These are phyloP conservation scores for Coffea canephora DNA, from an alignment of 257 asterid genomes.

Conservation along the genomic window DNA sequence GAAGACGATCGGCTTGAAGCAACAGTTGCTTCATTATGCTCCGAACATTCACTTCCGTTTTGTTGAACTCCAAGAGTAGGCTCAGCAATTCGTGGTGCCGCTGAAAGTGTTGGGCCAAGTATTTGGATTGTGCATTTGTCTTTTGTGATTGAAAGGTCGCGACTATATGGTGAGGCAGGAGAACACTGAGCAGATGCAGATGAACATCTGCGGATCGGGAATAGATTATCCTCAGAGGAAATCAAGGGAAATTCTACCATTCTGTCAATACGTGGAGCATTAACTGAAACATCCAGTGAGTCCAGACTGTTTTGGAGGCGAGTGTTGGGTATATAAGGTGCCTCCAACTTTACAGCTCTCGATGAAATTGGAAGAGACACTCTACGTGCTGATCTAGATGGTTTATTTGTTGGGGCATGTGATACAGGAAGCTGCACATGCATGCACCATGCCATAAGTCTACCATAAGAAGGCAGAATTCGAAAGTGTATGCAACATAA, in stretches of 20 bases:
- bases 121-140: constrained; percentile 79
- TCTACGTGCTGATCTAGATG: constrained; percentile 53
- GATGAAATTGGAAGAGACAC: constrained; percentile 75
- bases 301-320: constrained; percentile 42
- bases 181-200: constrained; percentile 60
- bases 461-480: neutral
- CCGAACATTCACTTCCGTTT: constrained; percentile 69
- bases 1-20: constrained; percentile 67
- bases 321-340: constrained; percentile 37
- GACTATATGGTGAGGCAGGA: constrained; percentile 43
- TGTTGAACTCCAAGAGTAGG: constrained; percentile 29
- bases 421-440: constrained; percentile 80
- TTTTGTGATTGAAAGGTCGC: constrained; percentile 57
- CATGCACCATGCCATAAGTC: constrained; percentile 5
- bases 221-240: constrained; percentile 46
- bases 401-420: constrained; percentile 63
- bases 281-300: constrained; percentile 79
- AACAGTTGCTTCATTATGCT: constrained; percentile 44
- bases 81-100: constrained; percentile 26
- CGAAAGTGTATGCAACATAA: neutral
- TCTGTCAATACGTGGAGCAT: constrained; percentile 88
- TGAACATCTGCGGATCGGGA: constrained; percentile 43
- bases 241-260: constrained; percentile 73
- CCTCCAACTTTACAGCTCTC: constrained; percentile 25
- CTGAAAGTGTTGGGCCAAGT: constrained; percentile 33